phyloP scores from a whole-genome alignment of 495 filamentous ascomycete genomes.

The Saxophila tyrrhenica region DNA sequence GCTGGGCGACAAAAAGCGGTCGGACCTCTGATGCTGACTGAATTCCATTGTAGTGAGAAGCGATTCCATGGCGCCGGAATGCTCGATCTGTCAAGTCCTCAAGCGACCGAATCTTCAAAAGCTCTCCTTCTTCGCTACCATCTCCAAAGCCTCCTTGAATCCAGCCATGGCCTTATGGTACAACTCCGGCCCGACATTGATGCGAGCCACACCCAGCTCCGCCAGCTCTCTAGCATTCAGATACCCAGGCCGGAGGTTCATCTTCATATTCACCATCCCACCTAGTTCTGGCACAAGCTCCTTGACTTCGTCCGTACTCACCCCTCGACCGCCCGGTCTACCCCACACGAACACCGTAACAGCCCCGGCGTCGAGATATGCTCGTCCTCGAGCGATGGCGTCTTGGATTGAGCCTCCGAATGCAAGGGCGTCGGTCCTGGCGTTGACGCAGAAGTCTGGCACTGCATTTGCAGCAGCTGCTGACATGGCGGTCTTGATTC shows the following conservation, averaged over 20 bases:
- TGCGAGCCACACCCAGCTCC: not conserved
- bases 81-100: not conserved
- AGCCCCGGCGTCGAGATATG: not conserved
- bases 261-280: constrained; percentile 1
- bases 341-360: not conserved
- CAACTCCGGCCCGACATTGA: not conserved
- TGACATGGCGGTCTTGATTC: not conserved
- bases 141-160: not conserved
- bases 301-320: not conserved
- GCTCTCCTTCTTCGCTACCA: not conserved
- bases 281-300: not conserved
- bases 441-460: constrained; percentile 2
- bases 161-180: not conserved
- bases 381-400: not conserved
- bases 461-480: not conserved
- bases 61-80: no score
- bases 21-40: no score
- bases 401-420: not conserved
- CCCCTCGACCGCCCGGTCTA: not conserved
- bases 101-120: not conserved
- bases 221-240: not conserved
- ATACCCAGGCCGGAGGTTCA: not conserved
- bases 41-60: no score
- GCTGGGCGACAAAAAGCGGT: no score
- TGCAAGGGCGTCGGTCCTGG: not conserved